Conservation (phyloP, 306 rosid genomes). For the Sesbania bispinosa region DNA sequence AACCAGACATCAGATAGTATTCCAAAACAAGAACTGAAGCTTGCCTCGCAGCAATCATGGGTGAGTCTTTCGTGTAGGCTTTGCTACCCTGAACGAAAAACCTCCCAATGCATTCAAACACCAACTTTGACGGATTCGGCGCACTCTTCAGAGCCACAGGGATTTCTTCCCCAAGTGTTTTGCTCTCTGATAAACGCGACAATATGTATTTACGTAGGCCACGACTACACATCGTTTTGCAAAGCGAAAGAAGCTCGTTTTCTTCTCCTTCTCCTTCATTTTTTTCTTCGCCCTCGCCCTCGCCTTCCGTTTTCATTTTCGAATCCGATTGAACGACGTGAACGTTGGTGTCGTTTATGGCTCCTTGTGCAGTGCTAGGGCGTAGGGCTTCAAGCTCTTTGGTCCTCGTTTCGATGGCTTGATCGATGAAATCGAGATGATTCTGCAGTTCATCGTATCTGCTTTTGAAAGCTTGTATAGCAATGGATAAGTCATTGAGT, state of each 20-base stretch:
- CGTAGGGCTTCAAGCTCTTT: slow-evolving; percentile 16
- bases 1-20: slow-evolving; percentile 46
- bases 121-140: slow-evolving; percentile 44
- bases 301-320: background rate
- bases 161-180: slow-evolving; percentile 32
- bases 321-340: background rate
- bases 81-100: slow-evolving; percentile 60
- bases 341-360: too few species aligned
- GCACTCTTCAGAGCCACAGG: slow-evolving; percentile 46
- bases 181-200: slow-evolving; percentile 19
- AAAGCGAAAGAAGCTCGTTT: slow-evolving; percentile 32
- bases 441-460: slow-evolving; percentile 46
- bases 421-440: slow-evolving; percentile 44
- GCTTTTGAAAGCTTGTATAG: slow-evolving; percentile 36
- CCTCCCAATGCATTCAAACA: slow-evolving; percentile 57
- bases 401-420: slow-evolving; percentile 34
- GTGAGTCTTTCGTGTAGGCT: slow-evolving; percentile 40
- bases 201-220: slow-evolving; percentile 48
- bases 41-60: slow-evolving; percentile 43
- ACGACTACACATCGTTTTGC: slow-evolving; percentile 49
- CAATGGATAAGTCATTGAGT: slow-evolving; percentile 36
- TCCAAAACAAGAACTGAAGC: slow-evolving; percentile 50
- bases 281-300: background rate
- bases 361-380: too few species aligned
- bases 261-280: background rate